These are phyloP conservation scores for Pestalotiopsis sp. DNA, from an alignment of 2,329 filamentous ascomycete species.

Conservation along the genomic window DNA sequence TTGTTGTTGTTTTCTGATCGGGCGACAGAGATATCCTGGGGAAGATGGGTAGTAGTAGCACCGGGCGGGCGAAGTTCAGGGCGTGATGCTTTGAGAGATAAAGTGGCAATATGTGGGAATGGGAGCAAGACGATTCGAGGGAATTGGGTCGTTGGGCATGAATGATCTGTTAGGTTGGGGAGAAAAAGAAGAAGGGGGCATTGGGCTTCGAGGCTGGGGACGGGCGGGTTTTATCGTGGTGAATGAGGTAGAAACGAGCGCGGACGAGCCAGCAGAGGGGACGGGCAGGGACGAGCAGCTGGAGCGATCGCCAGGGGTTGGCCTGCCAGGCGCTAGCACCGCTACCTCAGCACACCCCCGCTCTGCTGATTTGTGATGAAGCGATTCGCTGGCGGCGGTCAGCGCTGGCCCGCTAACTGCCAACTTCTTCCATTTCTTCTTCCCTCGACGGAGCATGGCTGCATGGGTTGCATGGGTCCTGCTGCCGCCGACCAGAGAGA, in stretches of 20 bases:
- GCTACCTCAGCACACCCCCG: constrained; percentile 9
- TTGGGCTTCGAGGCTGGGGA: constrained; percentile 46
- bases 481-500: background rate
- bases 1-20: constrained; percentile 11
- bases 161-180: constrained; percentile 36
- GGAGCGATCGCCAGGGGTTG: constrained; percentile 13
- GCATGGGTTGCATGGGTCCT: constrained; percentile 10
- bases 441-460: background rate
- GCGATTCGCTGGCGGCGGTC: constrained; percentile 13
- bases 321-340: background rate
- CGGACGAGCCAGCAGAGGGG: constrained; percentile 8
- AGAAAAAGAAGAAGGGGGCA: constrained; percentile 32
- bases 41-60: constrained; percentile 1
- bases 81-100: constrained; percentile 19
- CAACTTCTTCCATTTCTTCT: constrained; percentile 13
- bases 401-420: constrained; percentile 5
- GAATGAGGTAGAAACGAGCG: background rate
- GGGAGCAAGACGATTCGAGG: constrained; percentile 23
- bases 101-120: constrained; percentile 16
- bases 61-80: constrained; percentile 11
- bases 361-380: constrained; percentile 19
- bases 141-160: constrained; percentile 35
- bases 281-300: constrained; percentile 15
- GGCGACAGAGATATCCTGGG: constrained; percentile 14
- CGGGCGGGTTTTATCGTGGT: constrained; percentile 52